Evolutionary conservation across 1,139 yeast species (phyloP).

Genomic region (Geotrichum klebahnii): DNA sequence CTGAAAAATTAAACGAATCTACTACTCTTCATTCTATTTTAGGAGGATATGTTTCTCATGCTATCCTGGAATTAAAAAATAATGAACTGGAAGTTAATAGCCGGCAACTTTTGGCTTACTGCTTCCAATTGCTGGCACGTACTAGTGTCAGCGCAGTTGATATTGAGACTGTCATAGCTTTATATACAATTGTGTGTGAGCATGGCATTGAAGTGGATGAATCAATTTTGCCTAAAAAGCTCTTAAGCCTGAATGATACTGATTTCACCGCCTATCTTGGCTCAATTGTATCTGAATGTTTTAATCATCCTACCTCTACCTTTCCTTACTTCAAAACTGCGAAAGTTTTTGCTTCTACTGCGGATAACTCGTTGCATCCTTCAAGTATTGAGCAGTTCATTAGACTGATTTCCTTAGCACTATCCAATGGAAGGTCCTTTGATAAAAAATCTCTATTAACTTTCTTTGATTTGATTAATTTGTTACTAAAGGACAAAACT

Average conservation of each 20-base stretch:
- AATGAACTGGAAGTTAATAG: neutral
- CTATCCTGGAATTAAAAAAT: constrained; percentile 3
- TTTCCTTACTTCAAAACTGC: constrained; percentile 14
- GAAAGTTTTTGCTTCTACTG: constrained; percentile 13
- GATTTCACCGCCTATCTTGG: constrained; percentile 8
- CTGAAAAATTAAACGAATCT: neutral
- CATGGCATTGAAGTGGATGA: constrained; percentile 15
- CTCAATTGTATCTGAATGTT: constrained; percentile 5
- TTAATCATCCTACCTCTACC: constrained; percentile 2
- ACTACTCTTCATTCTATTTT: constrained; percentile 8
- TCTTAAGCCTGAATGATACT: constrained; percentile 6
- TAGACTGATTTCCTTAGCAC: constrained; percentile 4
- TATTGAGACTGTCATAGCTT: constrained; percentile 14
- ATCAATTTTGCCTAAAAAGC: neutral
- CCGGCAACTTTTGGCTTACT: constrained; percentile 9
- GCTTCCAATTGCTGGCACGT: constrained; percentile 15
- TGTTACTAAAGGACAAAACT: constrained; percentile 46
- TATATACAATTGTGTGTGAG: constrained; percentile 12
- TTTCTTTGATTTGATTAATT: constrained; percentile 38
- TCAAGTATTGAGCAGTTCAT: constrained; percentile 11
- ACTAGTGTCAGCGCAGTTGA: constrained; percentile 2
- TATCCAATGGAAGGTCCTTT: neutral
- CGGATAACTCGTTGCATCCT: constrained; percentile 7
- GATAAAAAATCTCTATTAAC: constrained; percentile 9
- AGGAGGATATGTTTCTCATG: constrained; percentile 12